phyloP scores from a whole-genome alignment of 768 basidiomycete genomes.

The Lentinus tigrinus region DNA sequence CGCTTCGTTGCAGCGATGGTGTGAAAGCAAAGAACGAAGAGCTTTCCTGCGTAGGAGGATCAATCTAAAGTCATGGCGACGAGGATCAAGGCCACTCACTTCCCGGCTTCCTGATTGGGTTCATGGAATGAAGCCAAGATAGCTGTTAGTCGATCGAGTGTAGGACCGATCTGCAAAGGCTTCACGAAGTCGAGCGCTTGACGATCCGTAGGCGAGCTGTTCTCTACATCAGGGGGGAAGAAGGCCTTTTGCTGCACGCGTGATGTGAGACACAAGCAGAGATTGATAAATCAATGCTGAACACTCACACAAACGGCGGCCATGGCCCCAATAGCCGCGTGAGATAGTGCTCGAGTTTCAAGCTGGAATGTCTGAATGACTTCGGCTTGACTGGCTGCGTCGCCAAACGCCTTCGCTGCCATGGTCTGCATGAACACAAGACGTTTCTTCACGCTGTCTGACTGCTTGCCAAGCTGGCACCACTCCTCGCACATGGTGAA shows the following conservation, averaged over 20 bases:
- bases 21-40: slow-evolving; percentile 63
- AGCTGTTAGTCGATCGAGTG: slow-evolving; percentile 67
- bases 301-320: slow-evolving; percentile 82
- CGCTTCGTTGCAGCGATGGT: slow-evolving; percentile 50
- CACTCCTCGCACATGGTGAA: slow-evolving; percentile 91
- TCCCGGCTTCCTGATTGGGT: slow-evolving; percentile 54
- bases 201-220: slow-evolving; percentile 64
- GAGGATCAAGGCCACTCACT: slow-evolving; percentile 45
- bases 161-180: slow-evolving; percentile 49
- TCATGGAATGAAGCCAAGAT: slow-evolving; percentile 62
- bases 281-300: background rate
- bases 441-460: slow-evolving; percentile 70
- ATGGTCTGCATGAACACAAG: slow-evolving; percentile 70
- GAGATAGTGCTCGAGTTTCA: slow-evolving; percentile 71
- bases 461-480: slow-evolving; percentile 82
- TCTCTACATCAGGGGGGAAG: slow-evolving; percentile 58
- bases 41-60: slow-evolving; percentile 60
- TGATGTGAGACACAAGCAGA: background rate
- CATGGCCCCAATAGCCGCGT: slow-evolving; percentile 84
- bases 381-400: slow-evolving; percentile 47
- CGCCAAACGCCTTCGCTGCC: slow-evolving; percentile 52
- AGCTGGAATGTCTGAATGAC: slow-evolving; percentile 57
- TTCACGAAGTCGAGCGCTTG: slow-evolving; percentile 45
- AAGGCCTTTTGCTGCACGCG: slow-evolving; percentile 70
- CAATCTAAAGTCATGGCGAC: background rate